Conservation (phyloP, 2,329 filamentous ascomycete genomes). For the Colletotrichum camelliae region DNA sequence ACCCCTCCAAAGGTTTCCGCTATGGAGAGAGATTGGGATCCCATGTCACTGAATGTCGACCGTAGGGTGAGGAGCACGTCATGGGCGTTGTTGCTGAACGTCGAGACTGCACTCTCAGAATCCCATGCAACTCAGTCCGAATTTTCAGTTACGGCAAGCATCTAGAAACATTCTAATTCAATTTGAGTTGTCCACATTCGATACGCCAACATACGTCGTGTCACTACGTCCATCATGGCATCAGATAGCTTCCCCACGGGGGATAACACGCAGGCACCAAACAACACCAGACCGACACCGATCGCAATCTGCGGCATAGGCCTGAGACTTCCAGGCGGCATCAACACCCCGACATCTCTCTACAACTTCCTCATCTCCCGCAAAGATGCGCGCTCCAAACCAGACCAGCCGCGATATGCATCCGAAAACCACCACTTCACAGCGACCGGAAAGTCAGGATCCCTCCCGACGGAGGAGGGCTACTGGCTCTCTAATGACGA, state of each 20-base stretch:
- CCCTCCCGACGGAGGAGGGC: not conserved
- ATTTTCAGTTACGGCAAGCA: not conserved
- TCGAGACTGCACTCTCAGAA: not conserved
- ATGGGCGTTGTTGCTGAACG: not conserved
- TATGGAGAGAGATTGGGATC: not conserved
- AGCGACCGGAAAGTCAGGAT: not conserved
- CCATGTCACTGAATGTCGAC: not conserved
- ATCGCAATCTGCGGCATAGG: conserved; percentile 18
- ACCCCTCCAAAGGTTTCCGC: not conserved
- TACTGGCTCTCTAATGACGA: conserved; percentile 3
- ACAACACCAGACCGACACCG: not conserved
- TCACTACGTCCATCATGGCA: not conserved
- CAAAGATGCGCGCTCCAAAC: conserved; percentile 6
- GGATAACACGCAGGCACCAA: not conserved
- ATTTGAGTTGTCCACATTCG: not conserved
- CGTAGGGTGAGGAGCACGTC: not conserved
- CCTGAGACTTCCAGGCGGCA: conserved; percentile 9
- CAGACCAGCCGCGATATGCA: not conserved
- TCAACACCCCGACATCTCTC: not conserved
- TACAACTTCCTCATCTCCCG: conserved; percentile 12
- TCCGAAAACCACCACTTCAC: not conserved
- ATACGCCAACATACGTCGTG: not conserved
- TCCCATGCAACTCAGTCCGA: not conserved
- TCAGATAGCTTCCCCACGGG: too few relatives aligned
- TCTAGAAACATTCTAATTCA: not conserved